These are phyloP conservation scores for Xylaria flabelliformis DNA, from an alignment of 495 filamentous ascomycete genomes.

Conservation along the genomic window DNA sequence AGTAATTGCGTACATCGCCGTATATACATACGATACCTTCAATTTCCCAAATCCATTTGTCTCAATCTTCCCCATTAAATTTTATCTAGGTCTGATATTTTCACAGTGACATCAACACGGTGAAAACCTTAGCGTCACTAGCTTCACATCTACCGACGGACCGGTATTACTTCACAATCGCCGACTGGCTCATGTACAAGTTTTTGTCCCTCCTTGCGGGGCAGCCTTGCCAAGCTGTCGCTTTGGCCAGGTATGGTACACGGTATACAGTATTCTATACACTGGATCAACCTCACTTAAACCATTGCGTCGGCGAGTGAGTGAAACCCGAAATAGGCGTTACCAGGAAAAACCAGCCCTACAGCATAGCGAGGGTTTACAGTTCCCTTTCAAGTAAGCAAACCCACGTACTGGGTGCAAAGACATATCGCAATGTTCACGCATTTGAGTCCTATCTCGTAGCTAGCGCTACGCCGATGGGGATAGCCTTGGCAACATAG, in stretches of 20 bases:
- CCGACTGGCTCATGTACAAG: conserved; percentile 20
- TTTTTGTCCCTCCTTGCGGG: conserved; percentile 1
- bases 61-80: not conserved
- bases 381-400: not conserved
- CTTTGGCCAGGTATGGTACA: not conserved
- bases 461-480: not conserved
- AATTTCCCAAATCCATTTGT: conserved; percentile 4
- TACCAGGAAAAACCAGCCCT: not conserved
- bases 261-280: not conserved
- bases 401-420: not conserved
- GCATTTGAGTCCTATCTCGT: not conserved
- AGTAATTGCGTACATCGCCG: not conserved
- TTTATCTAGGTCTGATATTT: not conserved
- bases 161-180: not conserved
- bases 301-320: conserved; percentile 18
- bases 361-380: not conserved
- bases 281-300: not conserved
- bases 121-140: not conserved
- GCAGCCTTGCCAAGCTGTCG: conserved; percentile 13
- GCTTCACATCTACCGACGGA: not conserved
- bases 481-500: not conserved
- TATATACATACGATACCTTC: not conserved
- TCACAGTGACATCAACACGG: not conserved
- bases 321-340: conserved; percentile 19
- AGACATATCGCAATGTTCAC: not conserved